Conservation (phyloP, 768 basidiomycete species). For the Austroboletus festivus region DNA sequence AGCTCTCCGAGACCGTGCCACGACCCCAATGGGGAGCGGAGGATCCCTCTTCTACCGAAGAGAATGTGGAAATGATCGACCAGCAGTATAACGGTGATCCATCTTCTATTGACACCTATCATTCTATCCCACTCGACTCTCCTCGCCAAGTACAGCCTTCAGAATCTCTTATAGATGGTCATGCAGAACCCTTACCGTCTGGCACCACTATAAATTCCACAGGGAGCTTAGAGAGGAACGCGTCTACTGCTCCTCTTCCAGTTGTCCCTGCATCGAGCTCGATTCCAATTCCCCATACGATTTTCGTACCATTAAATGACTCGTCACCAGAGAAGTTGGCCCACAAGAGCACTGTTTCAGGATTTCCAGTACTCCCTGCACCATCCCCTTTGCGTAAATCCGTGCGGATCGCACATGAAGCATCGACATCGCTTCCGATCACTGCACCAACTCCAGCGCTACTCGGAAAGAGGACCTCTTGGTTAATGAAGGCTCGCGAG, state of each 20-base stretch:
- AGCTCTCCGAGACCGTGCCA: background rate
- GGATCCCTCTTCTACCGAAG: background rate
- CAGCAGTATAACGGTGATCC: slow-evolving; percentile 14
- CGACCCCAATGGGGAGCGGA: background rate
- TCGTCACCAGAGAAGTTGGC: slow-evolving; percentile 23
- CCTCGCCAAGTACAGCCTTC: slow-evolving; percentile 16
- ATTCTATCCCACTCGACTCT: slow-evolving; percentile 40
- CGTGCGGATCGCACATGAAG: slow-evolving; percentile 48
- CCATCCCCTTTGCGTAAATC: slow-evolving; percentile 72
- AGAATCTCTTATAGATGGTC: slow-evolving; percentile 5
- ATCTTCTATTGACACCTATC: slow-evolving; percentile 36
- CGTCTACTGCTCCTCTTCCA: slow-evolving; percentile 24
- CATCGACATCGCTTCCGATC: slow-evolving; percentile 35
- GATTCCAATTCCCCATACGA: slow-evolving; percentile 11
- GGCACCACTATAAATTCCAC: slow-evolving; percentile 2
- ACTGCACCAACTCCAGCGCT: slow-evolving; percentile 37
- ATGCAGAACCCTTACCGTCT: slow-evolving; percentile 21
- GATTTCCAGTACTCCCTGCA: slow-evolving; percentile 64
- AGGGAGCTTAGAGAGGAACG: slow-evolving; percentile 12
- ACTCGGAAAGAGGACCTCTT: slow-evolving; percentile 69
- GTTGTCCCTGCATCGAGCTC: slow-evolving; percentile 10
- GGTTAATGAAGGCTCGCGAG: slow-evolving; percentile 76
- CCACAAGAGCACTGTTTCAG: slow-evolving; percentile 41
- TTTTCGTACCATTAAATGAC: slow-evolving; percentile 37
- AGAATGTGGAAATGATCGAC: background rate